phyloP scores from a whole-genome alignment of 2,329 filamentous ascomycete species.

The Penicillium paneum region DNA sequence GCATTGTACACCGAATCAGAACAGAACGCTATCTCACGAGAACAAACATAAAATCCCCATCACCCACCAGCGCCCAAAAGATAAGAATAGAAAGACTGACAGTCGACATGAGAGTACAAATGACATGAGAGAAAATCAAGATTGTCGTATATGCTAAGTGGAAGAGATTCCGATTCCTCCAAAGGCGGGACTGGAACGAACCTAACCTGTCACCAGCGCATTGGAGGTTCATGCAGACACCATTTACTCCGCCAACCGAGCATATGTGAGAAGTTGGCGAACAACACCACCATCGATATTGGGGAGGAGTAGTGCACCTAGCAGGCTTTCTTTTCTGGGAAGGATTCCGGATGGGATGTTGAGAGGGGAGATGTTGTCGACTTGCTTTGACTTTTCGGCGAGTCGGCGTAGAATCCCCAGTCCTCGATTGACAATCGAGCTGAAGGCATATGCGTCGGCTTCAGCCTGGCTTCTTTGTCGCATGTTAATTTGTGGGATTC shows the following conservation, averaged over 20 bases:
- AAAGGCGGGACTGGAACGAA: neutral
- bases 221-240: neutral
- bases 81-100: conserved; percentile 9
- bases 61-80: conserved; percentile 22
- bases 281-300: conserved; percentile 63
- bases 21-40: conserved; percentile 24
- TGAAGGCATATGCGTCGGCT: conserved; percentile 42
- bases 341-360: conserved; percentile 60
- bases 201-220: neutral
- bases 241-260: conserved; percentile 49
- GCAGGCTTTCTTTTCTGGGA: conserved; percentile 64
- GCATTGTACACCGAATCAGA: conserved; percentile 34
- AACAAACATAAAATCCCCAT: conserved; percentile 12
- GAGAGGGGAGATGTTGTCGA: conserved; percentile 51
- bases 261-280: conserved; percentile 65
- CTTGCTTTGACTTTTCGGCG: conserved; percentile 61
- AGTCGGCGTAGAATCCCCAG: conserved; percentile 66
- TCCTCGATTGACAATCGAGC: conserved; percentile 63
- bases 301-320: conserved; percentile 65
- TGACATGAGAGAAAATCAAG: conserved; percentile 26
- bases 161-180: neutral
- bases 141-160: conserved; percentile 22
- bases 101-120: conserved; percentile 26
- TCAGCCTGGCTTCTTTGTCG: conserved; percentile 41
- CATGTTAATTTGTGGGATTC: conserved; percentile 44